These are phyloP conservation scores for Aspergillus novofumigatus DNA, from an alignment of 2,329 filamentous ascomycete species.

Conservation along the genomic window DNA sequence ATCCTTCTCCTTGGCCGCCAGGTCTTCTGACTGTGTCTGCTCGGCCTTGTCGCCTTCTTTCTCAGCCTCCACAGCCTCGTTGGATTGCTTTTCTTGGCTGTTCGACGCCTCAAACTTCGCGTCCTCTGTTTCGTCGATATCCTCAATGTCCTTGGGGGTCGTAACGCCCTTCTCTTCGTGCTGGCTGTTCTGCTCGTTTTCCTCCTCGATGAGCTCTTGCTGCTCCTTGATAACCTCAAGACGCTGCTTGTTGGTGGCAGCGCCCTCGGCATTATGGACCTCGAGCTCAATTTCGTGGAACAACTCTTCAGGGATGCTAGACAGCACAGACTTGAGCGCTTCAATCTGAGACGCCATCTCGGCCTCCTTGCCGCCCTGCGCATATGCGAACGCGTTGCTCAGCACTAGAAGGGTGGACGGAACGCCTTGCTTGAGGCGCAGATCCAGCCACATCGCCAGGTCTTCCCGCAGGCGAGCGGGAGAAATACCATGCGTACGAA, in stretches of 20 bases:
- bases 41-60: slow-evolving; percentile 37
- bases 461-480: slow-evolving; percentile 85
- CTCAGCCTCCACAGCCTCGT: slow-evolving; percentile 42
- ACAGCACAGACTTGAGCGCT: slow-evolving; percentile 84
- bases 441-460: slow-evolving; percentile 87
- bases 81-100: slow-evolving; percentile 42
- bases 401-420: slow-evolving; percentile 92
- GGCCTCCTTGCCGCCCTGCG: slow-evolving; percentile 65
- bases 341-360: slow-evolving; percentile 89
- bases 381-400: slow-evolving; percentile 97
- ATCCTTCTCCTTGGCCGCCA: slow-evolving; percentile 15
- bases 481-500: slow-evolving; percentile 87
- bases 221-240: slow-evolving; percentile 98
- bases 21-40: slow-evolving; percentile 19
- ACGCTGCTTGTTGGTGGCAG: slow-evolving; percentile 97
- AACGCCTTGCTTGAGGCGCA: slow-evolving; percentile 90
- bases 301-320: slow-evolving; percentile 92
- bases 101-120: slow-evolving; percentile 49
- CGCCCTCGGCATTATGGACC: slow-evolving; percentile 93
- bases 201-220: slow-evolving; percentile 95
- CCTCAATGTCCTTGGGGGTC: slow-evolving; percentile 76
- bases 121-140: slow-evolving; percentile 91
- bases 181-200: slow-evolving; percentile 85
- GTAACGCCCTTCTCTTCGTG: slow-evolving; percentile 70
- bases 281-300: slow-evolving; percentile 99